These are phyloP conservation scores for Trametes maxima DNA, from an alignment of 768 basidiomycete species.

Conservation along the genomic window DNA sequence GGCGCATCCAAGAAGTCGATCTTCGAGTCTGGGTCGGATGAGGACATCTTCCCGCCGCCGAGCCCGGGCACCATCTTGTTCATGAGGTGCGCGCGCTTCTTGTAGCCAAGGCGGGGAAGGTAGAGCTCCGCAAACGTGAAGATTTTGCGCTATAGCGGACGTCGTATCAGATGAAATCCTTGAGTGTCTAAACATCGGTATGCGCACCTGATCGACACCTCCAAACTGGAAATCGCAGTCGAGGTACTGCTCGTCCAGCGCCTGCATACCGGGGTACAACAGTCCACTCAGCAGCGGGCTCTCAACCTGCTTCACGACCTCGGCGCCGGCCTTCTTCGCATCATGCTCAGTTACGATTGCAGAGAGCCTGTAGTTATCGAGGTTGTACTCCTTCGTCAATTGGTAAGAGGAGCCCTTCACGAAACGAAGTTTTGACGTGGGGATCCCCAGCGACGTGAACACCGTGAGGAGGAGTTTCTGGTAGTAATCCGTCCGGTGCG, in stretches of 20 bases:
- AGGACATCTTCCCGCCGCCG: slow-evolving; percentile 96
- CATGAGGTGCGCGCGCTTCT: slow-evolving; percentile 96
- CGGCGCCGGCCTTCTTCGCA: slow-evolving; percentile 97
- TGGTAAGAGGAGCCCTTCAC: slow-evolving; percentile 94
- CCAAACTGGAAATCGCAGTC: slow-evolving; percentile 97
- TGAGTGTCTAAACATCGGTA: not conserved
- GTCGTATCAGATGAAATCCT: not conserved
- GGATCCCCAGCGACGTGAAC: slow-evolving; percentile 88
- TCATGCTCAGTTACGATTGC: slow-evolving; percentile 95
- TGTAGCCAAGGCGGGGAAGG: slow-evolving; percentile 91
- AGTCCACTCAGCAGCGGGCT: slow-evolving; percentile 88
- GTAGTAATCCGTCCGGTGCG: slow-evolving; percentile 89
- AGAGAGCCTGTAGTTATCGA: slow-evolving; percentile 92
- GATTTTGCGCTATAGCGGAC: slow-evolving; percentile 82
- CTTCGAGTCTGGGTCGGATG: slow-evolving; percentile 96
- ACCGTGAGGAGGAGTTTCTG: slow-evolving; percentile 77
- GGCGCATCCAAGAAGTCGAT: slow-evolving; percentile 95
- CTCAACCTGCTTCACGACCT: slow-evolving; percentile 97
- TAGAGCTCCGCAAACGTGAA: slow-evolving; percentile 97
- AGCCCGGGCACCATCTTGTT: slow-evolving; percentile 97
- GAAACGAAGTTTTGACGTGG: slow-evolving; percentile 79
- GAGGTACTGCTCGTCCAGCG: slow-evolving; percentile 96
- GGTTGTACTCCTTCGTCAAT: slow-evolving; percentile 85
- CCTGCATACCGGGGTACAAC: slow-evolving; percentile 95
- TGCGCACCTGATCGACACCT: slow-evolving; percentile 88